phyloP scores from a whole-genome alignment of 2,329 filamentous ascomycete genomes.

The Talaromyces sp. region DNA sequence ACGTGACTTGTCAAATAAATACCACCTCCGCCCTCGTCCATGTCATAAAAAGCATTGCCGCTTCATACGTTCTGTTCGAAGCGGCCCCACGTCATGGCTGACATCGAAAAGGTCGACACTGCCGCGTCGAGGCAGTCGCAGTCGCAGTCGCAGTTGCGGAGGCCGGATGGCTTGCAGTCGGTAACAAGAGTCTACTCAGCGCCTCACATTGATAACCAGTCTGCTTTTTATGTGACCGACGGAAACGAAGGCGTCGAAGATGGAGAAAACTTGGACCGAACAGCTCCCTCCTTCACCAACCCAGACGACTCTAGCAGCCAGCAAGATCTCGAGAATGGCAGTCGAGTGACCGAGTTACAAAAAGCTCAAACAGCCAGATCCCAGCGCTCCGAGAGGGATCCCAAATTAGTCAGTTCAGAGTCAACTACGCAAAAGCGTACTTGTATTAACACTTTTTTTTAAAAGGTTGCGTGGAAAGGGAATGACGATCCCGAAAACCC shows the following conservation, averaged over 20 bases:
- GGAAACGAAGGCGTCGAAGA: not conserved
- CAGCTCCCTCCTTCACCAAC: not conserved
- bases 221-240: slow-evolving; percentile 2
- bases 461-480: slow-evolving; percentile 45
- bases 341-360: not conserved
- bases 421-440: not conserved
- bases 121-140: slow-evolving; percentile 3
- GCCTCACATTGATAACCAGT: slow-evolving; percentile 8
- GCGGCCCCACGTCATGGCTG: slow-evolving; percentile 1
- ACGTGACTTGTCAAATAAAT: not conserved
- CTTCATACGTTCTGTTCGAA: not conserved
- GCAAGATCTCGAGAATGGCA: slow-evolving; percentile 5
- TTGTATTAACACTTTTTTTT: not conserved
- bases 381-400: slow-evolving; percentile 4
- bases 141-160: not conserved
- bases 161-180: not conserved
- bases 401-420: slow-evolving; percentile 4
- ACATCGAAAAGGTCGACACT: slow-evolving; percentile 8
- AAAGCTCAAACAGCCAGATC: slow-evolving; percentile 5
- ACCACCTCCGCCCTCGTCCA: not conserved
- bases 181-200: slow-evolving; percentile 8
- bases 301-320: not conserved
- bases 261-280: not conserved
- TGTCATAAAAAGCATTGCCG: not conserved
- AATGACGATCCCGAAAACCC: slow-evolving; percentile 45